Conservation (phyloP, 129 eudicot species). For the Cynara cardunculus region DNA sequence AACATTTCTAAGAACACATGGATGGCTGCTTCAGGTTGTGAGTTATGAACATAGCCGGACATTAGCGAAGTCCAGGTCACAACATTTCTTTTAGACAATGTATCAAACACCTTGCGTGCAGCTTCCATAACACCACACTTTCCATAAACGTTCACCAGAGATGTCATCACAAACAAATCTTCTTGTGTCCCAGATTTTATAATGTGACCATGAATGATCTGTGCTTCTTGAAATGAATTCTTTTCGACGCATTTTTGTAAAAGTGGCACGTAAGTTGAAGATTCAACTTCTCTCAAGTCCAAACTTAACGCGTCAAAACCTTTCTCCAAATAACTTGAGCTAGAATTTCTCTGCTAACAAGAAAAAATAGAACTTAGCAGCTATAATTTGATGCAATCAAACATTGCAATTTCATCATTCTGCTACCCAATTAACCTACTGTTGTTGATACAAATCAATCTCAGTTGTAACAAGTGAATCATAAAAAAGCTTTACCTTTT, state of each 20-base stretch:
- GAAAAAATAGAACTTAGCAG: neutral
- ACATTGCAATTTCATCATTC: neutral
- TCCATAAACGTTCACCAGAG: constrained; percentile 71
- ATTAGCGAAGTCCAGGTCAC: constrained; percentile 89
- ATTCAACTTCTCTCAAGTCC: constrained; percentile 51
- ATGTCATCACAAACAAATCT: constrained; percentile 70
- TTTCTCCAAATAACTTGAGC: constrained; percentile 35
- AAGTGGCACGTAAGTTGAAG: constrained; percentile 55
- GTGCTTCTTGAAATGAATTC: constrained; percentile 41
- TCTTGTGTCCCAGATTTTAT: constrained; percentile 52
- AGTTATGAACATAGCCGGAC: constrained; percentile 72
- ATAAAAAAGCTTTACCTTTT: constrained; percentile 45
- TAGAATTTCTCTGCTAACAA: constrained; percentile 31
- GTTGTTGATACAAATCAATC: neutral
- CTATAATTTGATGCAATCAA: neutral
- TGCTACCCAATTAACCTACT: neutral
- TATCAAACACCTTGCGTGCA: constrained; percentile 74
- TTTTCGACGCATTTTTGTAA: constrained; percentile 68
- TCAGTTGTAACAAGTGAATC: neutral
- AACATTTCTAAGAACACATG: constrained; percentile 60
- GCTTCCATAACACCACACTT: constrained; percentile 64
- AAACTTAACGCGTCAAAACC: constrained; percentile 32
- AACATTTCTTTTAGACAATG: constrained; percentile 55
- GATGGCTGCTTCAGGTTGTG: constrained; percentile 53
- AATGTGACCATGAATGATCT: constrained; percentile 62